A percentile compares a stretch with the other conserved stretches of the same genome.
phyloP scores from a whole-genome alignment of 2,329 filamentous ascomycete species.

The Apiospora aurea region DNA sequence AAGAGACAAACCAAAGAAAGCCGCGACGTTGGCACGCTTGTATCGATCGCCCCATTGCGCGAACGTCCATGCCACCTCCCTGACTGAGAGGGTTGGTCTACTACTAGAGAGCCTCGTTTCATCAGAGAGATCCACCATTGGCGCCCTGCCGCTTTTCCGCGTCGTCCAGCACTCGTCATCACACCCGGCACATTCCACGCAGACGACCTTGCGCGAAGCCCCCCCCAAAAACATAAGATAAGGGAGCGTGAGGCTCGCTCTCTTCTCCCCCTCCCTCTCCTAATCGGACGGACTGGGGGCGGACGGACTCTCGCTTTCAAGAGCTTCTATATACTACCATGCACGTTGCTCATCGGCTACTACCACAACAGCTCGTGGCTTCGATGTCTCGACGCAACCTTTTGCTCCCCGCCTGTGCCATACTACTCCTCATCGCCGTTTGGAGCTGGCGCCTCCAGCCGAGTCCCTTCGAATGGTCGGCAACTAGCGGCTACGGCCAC shows the following conservation, averaged over 20 bases:
- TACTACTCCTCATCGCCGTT: conserved; percentile 39
- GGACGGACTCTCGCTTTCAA: background rate
- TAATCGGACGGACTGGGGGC: background rate
- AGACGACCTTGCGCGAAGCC: background rate
- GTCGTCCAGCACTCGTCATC: background rate
- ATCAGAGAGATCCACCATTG: conserved; percentile 1
- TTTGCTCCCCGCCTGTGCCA: conserved; percentile 38
- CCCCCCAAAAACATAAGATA: background rate
- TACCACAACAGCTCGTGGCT: conserved; percentile 31
- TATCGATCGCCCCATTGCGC: conserved; percentile 2
- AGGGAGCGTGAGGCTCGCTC: conserved; percentile 7
- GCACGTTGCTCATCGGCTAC: conserved; percentile 1
- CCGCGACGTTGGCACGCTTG: background rate
- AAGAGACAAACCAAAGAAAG: background rate
- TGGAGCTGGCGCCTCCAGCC: conserved; percentile 39
- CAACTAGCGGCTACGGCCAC: conserved; percentile 27
- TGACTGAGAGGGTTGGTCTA: background rate
- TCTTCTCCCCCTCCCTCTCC: background rate
- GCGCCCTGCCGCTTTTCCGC: conserved; percentile 19
- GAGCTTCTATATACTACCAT: background rate
- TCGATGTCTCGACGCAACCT: conserved; percentile 43
- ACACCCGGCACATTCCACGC: background rate
- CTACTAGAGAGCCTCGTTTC: conserved; percentile 18
- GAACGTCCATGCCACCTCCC: conserved; percentile 4
- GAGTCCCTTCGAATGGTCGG: conserved; percentile 35